Evolutionary conservation across 225 moss, liverwort and hornwort species (phyloP), one percentile per base, ranked within the genome.

Genomic region (Anthoceros angustus): DNA sequence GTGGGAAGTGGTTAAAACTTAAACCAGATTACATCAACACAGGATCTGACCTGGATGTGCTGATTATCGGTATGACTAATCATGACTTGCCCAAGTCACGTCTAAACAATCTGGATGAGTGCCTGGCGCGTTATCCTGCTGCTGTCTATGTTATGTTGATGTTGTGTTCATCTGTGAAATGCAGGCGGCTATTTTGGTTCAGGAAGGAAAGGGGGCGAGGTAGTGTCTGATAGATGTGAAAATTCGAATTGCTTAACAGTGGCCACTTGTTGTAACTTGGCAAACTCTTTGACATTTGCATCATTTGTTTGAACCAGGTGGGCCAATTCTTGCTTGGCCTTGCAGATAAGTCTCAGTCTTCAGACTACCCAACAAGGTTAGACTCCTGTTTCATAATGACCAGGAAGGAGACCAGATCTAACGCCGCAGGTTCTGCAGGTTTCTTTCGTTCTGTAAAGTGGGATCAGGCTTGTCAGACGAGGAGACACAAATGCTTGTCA

Each of bases 181-280:
- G 66, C 74, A 93, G 92, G 98, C 80, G 92, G 98, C 62, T 98
- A 92, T 78, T 98, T 71, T 79, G 98, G 98, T 69, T 89, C 98
- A 50, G 98, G 98, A 76, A 77, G 92, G 66, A 84, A 72, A 67
- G 98, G 98, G 66, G 98, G 98, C 68, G 86, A 87, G 92, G 92
- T 89, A 65, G 67, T 41, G 20, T 3, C 12, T 20, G 25, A 12
- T 41, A 46, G 67, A 45, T 25, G 15, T 14, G 8, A 61, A 60
- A 68, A 39, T 18, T 14, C 21, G 10, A 12, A 11, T 42, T 63
- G 16, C 43, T 63, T 23, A 23, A 60, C n/a, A 18, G 18, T 40
- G 32, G 32, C 32, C 32, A 32, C 12, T 41, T 62, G 40, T 42
- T 12, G 18, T 8, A 4, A 10, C 11, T 39, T 24, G 62, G 61